Conservation (phyloP, 163 green algal genomes). For the Scenedesmus sp. region DNA sequence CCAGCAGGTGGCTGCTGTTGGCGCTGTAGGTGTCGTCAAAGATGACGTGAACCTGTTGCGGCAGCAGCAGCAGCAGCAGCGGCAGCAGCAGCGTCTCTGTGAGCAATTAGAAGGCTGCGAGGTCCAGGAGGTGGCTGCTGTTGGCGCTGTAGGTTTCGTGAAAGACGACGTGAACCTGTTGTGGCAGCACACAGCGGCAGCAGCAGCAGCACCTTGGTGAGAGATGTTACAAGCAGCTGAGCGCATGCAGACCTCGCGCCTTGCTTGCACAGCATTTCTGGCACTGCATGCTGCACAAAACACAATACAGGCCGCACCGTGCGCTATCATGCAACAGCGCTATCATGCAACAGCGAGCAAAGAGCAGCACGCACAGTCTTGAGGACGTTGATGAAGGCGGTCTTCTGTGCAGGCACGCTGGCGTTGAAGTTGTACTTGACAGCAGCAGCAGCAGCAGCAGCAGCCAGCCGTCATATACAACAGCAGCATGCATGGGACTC, state of each 20-base stretch:
- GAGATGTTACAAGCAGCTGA: no score
- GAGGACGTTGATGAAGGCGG: slow-evolving; percentile 26
- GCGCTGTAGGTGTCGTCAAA: slow-evolving; percentile 78
- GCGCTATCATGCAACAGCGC: no score
- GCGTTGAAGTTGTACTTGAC: slow-evolving; percentile 17
- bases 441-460: background rate
- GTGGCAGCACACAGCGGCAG: no score
- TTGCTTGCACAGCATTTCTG: no score
- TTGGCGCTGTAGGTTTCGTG: no score
- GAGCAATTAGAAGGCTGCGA: no score
- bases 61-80: no score
- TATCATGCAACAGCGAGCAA: background rate
- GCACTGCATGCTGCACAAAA: no score
- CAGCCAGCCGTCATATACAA: background rate
- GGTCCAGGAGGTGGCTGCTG: no score
- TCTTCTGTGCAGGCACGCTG: background rate
- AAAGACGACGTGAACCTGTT: no score
- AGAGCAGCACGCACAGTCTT: background rate
- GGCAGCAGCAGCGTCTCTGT: background rate
- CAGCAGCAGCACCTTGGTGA: background rate
- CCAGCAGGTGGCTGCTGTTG: slow-evolving; percentile 46
- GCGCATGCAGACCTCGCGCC: no score
- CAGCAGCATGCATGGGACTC: background rate
- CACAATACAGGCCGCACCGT: no score
- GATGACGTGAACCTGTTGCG: slow-evolving; percentile 70